Evolutionary conservation across 768 basidiomycete genomes (phyloP).

Genomic region (Collybia mongolica): DNA sequence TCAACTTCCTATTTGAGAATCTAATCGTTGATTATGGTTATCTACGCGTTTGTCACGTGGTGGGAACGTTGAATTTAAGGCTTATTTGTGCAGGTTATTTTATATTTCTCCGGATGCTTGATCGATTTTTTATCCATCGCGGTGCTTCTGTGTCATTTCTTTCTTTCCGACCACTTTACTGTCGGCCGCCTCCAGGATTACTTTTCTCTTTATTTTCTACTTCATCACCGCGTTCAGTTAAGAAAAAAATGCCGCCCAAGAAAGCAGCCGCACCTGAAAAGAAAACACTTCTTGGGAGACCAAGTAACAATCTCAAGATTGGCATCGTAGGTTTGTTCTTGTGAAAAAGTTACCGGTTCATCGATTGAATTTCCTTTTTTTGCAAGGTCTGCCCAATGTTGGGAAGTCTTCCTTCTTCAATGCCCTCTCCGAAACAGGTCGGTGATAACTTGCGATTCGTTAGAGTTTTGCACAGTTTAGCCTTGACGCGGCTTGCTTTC

Average conservation of each 20-base stretch:
- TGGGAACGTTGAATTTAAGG: background rate
- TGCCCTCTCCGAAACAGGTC: constrained; percentile 87
- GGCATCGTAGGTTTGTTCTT: constrained; percentile 90
- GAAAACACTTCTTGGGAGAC: constrained; percentile 85
- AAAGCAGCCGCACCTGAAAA: constrained; percentile 78
- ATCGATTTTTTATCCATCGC: constrained; percentile 20
- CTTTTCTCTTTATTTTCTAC: constrained; percentile 29
- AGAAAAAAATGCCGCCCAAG: constrained; percentile 89
- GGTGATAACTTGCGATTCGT: constrained; percentile 18
- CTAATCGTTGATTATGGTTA: no score
- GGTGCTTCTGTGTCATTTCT: constrained; percentile 10
- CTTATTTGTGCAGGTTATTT: constrained; percentile 14
- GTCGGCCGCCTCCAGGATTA: constrained; percentile 4
- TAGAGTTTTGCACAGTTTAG: constrained; percentile 3
- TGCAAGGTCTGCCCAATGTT: constrained; percentile 86
- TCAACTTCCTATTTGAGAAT: no score
- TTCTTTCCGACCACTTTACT: constrained; percentile 11
- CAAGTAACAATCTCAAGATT: constrained; percentile 96
- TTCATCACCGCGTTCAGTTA: constrained; percentile 35
- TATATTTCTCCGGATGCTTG: constrained; percentile 19
- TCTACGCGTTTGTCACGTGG: no score
- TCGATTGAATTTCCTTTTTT: constrained; percentile 13
- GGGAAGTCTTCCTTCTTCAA: constrained; percentile 99
- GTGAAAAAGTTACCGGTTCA: constrained; percentile 14
- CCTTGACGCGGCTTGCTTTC: background rate